A percentile compares a stretch with the other conserved stretches of the same genome.
Evolutionary conservation across 2,329 filamentous ascomycete species (phyloP).

Genomic region (Sordariomycetes sp.): DNA sequence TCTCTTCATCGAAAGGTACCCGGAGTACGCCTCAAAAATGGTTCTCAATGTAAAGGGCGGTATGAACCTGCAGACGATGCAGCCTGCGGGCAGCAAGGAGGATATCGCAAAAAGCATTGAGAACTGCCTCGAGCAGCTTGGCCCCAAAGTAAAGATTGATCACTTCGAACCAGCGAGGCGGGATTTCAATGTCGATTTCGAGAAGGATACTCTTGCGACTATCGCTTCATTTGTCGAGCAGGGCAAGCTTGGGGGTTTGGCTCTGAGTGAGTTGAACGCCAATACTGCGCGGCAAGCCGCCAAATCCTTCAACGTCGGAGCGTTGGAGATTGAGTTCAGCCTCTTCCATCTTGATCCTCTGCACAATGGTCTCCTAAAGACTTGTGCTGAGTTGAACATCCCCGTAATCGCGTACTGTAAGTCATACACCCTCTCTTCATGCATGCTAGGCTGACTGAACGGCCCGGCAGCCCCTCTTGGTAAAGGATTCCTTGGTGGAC

Average conservation of each 20-base stretch:
- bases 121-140: constrained; percentile 32
- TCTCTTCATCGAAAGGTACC: constrained; percentile 50
- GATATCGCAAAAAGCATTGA: constrained; percentile 46
- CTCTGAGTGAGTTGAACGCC: constrained; percentile 34
- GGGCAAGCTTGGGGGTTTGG: constrained; percentile 38
- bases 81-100: constrained; percentile 38
- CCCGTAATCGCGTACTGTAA: constrained; percentile 56
- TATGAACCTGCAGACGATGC: constrained; percentile 19
- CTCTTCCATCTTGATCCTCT: constrained; percentile 33
- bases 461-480: constrained; percentile 2
- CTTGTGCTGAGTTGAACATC: constrained; percentile 53
- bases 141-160: constrained; percentile 36
- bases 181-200: constrained; percentile 40
- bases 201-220: constrained; percentile 27
- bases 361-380: constrained; percentile 34
- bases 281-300: constrained; percentile 33
- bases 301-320: constrained; percentile 27
- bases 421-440: constrained; percentile 2
- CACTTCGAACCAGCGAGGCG: constrained; percentile 49
- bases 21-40: constrained; percentile 49
- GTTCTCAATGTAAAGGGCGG: constrained; percentile 54
- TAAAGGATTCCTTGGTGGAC: constrained; percentile 1
- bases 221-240: constrained; percentile 34
- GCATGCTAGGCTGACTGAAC: background rate
- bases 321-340: constrained; percentile 40